Base-by-base conservation (phyloP, 1,139 yeast genomes). In the Kodamaea anthophila region DNA sequence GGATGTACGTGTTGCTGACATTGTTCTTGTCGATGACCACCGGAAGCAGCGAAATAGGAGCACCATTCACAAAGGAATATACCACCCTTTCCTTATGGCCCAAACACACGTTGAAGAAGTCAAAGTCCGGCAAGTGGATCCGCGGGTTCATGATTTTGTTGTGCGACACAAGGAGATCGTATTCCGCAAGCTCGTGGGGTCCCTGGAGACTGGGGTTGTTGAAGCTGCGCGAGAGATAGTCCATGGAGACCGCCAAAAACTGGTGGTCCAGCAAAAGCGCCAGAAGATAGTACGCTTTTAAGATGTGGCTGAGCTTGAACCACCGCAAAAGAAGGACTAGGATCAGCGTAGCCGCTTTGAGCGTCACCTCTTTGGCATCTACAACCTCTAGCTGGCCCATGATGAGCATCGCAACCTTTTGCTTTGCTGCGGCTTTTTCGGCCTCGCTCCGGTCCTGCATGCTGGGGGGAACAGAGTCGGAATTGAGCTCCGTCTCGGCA, bases 291-390 rank as follows among this genome's bases (percentile, higher is more conserved):
- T 87, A 94, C 48, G 70, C 77, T 51, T 88, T 88, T 41, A 87
- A 54, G 2, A 86, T 60, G 52, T 91, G 95, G 30, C 77, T 80
- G 9, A 70, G 55, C 46, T 82, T 83, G 50, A 86, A 80, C 96
- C 97, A 91, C 43, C 69, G 70, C 19, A 80, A 51, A 16, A 91
- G 49, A 12, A 73, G 43, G 5, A 60, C 44, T 1, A 86, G 35
- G 1, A 77, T 68, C 2, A 74, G 70, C 1, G 81, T 63, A 3
- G 81, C 66, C 2, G 82, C 74, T 42, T 81, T 83, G 32, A 82
- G 48, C 1, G 80, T 62, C 2, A 75, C 60, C 46, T 84, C 94
- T 41, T 81, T 81, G 12, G 74, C 62, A 36, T 78, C 67, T 3
- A 66, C 40, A 3, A 77, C 61, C 42, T 81, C 87, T 16, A 77